phyloP scores from a whole-genome alignment of 371 early-diverging fungal species.

The Actinomortierella wolfii region DNA sequence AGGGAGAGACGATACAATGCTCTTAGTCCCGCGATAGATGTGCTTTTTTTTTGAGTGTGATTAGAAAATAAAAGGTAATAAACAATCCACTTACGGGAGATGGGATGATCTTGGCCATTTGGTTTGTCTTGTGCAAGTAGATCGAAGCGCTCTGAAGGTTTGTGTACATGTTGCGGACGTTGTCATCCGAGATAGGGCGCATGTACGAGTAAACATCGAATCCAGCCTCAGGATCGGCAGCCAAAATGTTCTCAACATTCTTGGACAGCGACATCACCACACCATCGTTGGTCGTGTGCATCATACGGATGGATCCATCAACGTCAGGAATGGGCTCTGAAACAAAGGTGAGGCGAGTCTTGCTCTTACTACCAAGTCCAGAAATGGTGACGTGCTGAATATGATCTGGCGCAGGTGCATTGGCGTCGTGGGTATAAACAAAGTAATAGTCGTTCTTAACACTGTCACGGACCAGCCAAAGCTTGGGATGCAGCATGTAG shows the following conservation, averaged over 20 bases:
- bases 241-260: conserved; percentile 30
- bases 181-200: conserved; percentile 44
- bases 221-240: conserved; percentile 29
- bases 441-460: conserved; percentile 52
- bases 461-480: conserved; percentile 67
- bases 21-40: too few relatives aligned
- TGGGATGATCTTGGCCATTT: conserved; percentile 65
- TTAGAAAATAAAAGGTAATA: too few relatives aligned
- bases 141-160: conserved; percentile 55
- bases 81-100: conserved; percentile 28
- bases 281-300: conserved; percentile 44
- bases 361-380: conserved; percentile 36
- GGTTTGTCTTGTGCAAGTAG: conserved; percentile 55
- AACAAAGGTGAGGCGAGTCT: conserved; percentile 40
- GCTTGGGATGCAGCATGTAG: conserved; percentile 51
- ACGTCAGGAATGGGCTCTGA: conserved; percentile 27
- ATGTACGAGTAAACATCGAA: conserved; percentile 49
- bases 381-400: conserved; percentile 38
- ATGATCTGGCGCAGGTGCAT: conserved; percentile 20
- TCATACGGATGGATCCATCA: conserved; percentile 30
- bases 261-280: conserved; percentile 35
- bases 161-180: conserved; percentile 47
- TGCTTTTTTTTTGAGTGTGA: too few relatives aligned
- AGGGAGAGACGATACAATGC: neutral
- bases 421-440: conserved; percentile 42